These are phyloP conservation scores for Madurella mycetomatis DNA, from an alignment of 2,329 filamentous ascomycete genomes.

Conservation along the genomic window DNA sequence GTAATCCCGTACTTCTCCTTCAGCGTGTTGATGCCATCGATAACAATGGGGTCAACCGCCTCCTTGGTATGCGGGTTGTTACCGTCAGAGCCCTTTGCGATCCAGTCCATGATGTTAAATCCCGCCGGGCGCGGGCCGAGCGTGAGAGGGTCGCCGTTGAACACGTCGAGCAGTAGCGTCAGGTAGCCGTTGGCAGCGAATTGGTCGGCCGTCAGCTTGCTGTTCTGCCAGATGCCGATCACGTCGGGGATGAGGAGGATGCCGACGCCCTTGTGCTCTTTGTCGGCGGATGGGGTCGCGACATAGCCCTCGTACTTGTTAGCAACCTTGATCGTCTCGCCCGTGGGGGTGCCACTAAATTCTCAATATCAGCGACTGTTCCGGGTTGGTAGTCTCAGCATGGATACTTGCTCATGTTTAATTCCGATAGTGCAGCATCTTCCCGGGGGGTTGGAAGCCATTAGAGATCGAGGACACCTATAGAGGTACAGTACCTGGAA, in stretches of 20 bases:
- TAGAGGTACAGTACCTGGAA: not conserved
- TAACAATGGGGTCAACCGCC: constrained; percentile 45
- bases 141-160: constrained; percentile 60
- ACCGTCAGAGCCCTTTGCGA: constrained; percentile 41
- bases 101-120: constrained; percentile 43
- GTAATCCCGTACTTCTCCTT: constrained; percentile 51
- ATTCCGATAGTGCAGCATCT: constrained; percentile 50
- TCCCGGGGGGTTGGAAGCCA: constrained; percentile 52
- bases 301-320: constrained; percentile 48
- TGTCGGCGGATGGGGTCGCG: constrained; percentile 40
- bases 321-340: constrained; percentile 42
- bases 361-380: not conserved
- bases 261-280: constrained; percentile 38
- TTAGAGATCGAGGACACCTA: constrained; percentile 30
- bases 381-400: not conserved
- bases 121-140: constrained; percentile 42
- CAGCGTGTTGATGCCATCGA: constrained; percentile 52
- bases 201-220: constrained; percentile 66
- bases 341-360: constrained; percentile 44
- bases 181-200: constrained; percentile 70
- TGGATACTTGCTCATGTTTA: constrained; percentile 47
- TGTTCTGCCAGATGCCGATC: constrained; percentile 54
- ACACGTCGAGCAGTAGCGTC: constrained; percentile 64
- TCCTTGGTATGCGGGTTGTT: constrained; percentile 46
- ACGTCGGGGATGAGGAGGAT: constrained; percentile 48